These are phyloP conservation scores for Fomitiporia mediterranea DNA, from an alignment of 1,284 basidiomycete genomes.

Conservation along the genomic window DNA sequence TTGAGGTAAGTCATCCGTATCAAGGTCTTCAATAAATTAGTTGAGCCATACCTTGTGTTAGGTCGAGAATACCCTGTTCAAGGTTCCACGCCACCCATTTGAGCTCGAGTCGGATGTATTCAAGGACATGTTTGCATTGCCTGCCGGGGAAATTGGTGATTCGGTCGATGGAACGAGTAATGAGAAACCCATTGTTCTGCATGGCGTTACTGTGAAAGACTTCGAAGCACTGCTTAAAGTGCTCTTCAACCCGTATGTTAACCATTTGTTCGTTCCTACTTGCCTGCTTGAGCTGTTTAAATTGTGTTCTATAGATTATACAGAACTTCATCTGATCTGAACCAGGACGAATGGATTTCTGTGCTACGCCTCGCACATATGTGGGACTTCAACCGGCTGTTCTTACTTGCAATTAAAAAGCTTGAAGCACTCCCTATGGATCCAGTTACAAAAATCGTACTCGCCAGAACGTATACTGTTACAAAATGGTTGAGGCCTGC, in stretches of 20 bases:
- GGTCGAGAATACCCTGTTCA: slow-evolving; percentile 11
- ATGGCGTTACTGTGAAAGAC: background rate
- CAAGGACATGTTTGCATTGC: slow-evolving; percentile 11
- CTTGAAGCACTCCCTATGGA: background rate
- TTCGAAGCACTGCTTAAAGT: slow-evolving; percentile 7
- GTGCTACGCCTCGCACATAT: slow-evolving; percentile 15
- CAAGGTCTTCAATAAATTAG: background rate
- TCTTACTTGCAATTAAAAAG: background rate
- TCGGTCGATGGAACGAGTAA: slow-evolving; percentile 2
- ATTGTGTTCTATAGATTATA: background rate
- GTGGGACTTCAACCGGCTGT: slow-evolving; percentile 7
- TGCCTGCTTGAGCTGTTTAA: background rate
- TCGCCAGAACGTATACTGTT: slow-evolving; percentile 5
- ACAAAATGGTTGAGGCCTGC: slow-evolving; percentile 1
- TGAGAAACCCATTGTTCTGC: slow-evolving; percentile 6
- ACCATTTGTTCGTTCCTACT: no score
- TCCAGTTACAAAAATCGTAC: background rate
- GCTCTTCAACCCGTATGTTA: background rate
- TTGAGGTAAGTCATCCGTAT: background rate
- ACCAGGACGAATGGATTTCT: slow-evolving; percentile 8
- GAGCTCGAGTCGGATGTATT: slow-evolving; percentile 5
- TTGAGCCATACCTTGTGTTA: background rate
- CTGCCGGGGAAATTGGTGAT: background rate
- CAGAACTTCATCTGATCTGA: background rate
- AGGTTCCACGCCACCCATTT: slow-evolving; percentile 2